These are phyloP conservation scores for Colletotrichum orchidophilum DNA, from an alignment of 2,329 filamentous ascomycete genomes.

Conservation along the genomic window DNA sequence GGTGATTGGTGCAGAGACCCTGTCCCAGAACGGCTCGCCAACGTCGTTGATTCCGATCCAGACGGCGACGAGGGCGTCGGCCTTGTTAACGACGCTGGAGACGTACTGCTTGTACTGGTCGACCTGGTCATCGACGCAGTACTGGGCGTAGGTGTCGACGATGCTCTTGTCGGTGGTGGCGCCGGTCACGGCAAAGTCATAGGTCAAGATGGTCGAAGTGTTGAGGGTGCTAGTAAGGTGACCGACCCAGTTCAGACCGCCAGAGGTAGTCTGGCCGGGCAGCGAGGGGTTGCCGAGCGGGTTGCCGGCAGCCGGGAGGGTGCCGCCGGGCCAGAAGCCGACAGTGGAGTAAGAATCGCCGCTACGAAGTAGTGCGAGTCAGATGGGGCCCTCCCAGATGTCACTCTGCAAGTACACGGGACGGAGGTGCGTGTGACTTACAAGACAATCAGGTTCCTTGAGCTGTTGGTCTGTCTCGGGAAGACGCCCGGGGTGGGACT, in stretches of 20 bases:
- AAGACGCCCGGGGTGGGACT: conserved; percentile 7
- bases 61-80: conserved; percentile 55
- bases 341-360: conserved; percentile 70
- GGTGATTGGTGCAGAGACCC: conserved; percentile 39
- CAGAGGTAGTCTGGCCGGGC: conserved; percentile 55
- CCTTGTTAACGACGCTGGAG: conserved; percentile 51
- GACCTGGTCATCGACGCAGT: conserved; percentile 64
- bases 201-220: conserved; percentile 51
- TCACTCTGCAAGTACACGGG: background rate
- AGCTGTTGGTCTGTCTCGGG: conserved; percentile 12
- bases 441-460: conserved; percentile 27
- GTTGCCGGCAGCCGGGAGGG: conserved; percentile 61
- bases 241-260: conserved; percentile 59
- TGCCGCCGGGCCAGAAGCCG: conserved; percentile 59
- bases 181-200: conserved; percentile 61
- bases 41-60: conserved; percentile 68
- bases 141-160: conserved; percentile 58
- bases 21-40: conserved; percentile 55
- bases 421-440: background rate
- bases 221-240: conserved; percentile 55
- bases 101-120: conserved; percentile 47
- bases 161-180: conserved; percentile 59
- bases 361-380: conserved; percentile 40
- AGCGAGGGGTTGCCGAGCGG: conserved; percentile 69
- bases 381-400: background rate